Base-by-base conservation (phyloP, 2,329 filamentous ascomycete species). In the Teratosphaeriaceae sp. region DNA sequence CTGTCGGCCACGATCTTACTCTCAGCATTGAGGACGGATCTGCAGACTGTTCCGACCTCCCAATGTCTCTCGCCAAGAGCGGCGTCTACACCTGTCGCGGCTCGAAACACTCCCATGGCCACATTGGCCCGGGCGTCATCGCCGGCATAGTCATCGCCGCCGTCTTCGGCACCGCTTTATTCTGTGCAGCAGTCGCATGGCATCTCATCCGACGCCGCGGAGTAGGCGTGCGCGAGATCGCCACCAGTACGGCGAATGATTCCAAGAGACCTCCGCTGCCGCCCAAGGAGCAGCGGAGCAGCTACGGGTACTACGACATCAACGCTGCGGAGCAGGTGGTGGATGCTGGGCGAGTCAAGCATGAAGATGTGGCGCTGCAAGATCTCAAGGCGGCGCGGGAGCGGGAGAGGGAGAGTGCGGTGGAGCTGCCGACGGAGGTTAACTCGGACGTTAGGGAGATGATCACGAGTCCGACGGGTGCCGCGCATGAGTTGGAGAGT, bases 271-370 rank as follows among this genome's bases (percentile, higher is more conserved):
- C 37, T 15, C 22, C 37, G 4, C 16, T 39, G 5, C 23, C 23
- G 21, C 11, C 37, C 15, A 39, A 24, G 24, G 37, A 39, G 37
- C 27, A 29, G 24, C 22, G 22, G 22, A 27, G n/a, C 5, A 27
- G 22, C 9, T 29, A 29, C 24, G 37, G 37, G 4, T 39, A 39
- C 16, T 29, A 39, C 18, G 37, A 39, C 13, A n/a, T 27, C 15
- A 39, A 27, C 8, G 11, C 18, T 11, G 23, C 37, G 4, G 24
- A 39, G 15, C 20, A 22, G 5, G 22, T 38, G 3, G 35, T 38
- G 19, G 35, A 38, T 22, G 35, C 19, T 19, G 35, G 35, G n/a
- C 13, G 18, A 19, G 35, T 12, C 3, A 15, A 16, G n/a, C 12
- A 38, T 18, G 19, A 15, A 6, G 35, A 38, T 23, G 22, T 38